Evolutionary conservation across 805 yeast genomes (phyloP).

Genomic region (Priceomyces castillae): DNA sequence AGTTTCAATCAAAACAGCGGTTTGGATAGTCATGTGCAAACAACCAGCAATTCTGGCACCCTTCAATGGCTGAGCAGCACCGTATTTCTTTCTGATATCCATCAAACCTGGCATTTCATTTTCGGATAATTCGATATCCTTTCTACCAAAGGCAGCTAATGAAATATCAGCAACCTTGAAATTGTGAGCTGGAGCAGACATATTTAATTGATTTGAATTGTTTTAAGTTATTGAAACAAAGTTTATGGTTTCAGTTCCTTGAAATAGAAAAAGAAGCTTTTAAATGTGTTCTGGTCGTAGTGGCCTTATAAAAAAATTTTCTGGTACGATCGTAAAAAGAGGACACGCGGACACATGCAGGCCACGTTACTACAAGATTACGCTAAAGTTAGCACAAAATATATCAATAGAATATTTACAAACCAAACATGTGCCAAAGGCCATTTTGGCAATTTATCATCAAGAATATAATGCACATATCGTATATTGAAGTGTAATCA

Average conservation of each 20-base stretch:
- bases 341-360: background rate
- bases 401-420: too few species aligned
- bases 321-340: slow-evolving; percentile 2
- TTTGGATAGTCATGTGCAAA: slow-evolving; percentile 99
- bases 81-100: slow-evolving; percentile 94
- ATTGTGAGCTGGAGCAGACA: slow-evolving; percentile 51
- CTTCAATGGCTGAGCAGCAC: slow-evolving; percentile 87
- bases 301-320: slow-evolving; percentile 3
- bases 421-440: too few species aligned
- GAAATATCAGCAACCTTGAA: slow-evolving; percentile 98
- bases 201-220: slow-evolving; percentile 5
- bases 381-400: too few species aligned
- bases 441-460: too few species aligned
- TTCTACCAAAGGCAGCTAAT: slow-evolving; percentile 99
- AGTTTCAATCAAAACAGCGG: slow-evolving; percentile 98
- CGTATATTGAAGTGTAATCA: background rate
- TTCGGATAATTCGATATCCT: slow-evolving; percentile 97
- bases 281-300: background rate
- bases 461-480: background rate
- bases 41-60: slow-evolving; percentile 99
- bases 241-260: background rate
- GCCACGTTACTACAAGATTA: background rate
- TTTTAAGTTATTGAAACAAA: background rate
- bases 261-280: background rate
- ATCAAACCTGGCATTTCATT: slow-evolving; percentile 99